Percentiles rank a stretch among this genome's conserved stretches.
Evolutionary conservation across 78 protist species (phyloP).

Genomic region (Isochrysis galbana): DNA sequence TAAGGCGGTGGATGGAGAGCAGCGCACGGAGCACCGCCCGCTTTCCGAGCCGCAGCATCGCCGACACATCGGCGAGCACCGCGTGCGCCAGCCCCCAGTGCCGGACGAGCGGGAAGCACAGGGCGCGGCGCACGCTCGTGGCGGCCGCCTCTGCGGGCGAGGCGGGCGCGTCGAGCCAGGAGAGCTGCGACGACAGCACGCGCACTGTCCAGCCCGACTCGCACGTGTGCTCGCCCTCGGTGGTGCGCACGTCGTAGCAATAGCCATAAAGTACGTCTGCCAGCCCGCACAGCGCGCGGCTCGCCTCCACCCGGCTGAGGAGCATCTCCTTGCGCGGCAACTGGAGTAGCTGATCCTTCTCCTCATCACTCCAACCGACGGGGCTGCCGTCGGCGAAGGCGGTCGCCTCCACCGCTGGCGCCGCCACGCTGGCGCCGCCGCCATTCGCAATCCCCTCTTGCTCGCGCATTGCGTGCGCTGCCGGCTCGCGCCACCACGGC

Average conservation of each 20-base stretch:
- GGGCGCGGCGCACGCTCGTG: constrained; percentile 23
- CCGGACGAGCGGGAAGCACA: constrained; percentile 52
- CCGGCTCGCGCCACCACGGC: constrained; percentile 3
- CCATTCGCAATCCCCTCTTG: not conserved
- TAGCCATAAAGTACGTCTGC: constrained; percentile 42
- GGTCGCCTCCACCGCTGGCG: not conserved
- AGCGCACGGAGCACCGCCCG: not conserved
- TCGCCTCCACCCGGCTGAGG: not conserved
- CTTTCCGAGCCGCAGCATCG: not conserved
- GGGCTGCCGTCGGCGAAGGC: not conserved
- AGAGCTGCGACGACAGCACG: not conserved
- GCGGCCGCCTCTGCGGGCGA: not conserved
- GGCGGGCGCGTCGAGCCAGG: not conserved
- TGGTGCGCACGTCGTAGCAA: constrained; percentile 44
- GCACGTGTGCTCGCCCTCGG: constrained; percentile 43
- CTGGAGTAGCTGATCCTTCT: not conserved
- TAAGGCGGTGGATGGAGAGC: not conserved
- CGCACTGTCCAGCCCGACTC: constrained; percentile 54
- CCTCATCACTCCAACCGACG: not conserved
- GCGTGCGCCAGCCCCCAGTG: constrained; percentile 20
- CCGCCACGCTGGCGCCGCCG: not conserved
- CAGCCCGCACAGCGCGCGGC: not conserved
- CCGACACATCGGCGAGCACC: constrained; percentile 18
- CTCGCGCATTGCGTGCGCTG: not conserved
- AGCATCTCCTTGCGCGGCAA: not conserved